Evolutionary conservation across 1,284 basidiomycete genomes (phyloP), one percentile per base, ranked within the genome.

Genomic region (Coniferiporia weirii): DNA sequence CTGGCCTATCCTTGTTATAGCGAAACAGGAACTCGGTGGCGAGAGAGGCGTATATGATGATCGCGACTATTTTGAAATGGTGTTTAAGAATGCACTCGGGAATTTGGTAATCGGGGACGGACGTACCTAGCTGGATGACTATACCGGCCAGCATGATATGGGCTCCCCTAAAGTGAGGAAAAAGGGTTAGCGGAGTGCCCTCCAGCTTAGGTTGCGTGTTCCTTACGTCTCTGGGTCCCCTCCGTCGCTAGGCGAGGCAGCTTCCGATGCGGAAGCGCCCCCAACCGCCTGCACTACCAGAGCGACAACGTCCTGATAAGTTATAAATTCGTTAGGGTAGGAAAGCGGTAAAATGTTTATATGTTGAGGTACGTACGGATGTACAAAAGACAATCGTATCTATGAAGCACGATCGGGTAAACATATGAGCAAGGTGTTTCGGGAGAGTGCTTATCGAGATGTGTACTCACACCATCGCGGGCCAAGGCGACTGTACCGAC

Each of bases 71-170:
- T 27, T 43, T 58, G 50, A 32, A 58, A 45, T 1, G 49, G 54
- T 34, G 59, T 44, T 54, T 15, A 45, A 6, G 12, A 53, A 46
- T 19, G 63, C 59, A 61, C 58, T 64, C 13, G 43, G 12, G 54
- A 36, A 5, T 56, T 57, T 51, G 9, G 3, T 10, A 40, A 15
- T 40, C 3, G 38, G 38, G 8, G 8, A 2, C 2, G 38, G 15
- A 40, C 15, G 38, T 59, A 73, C 74, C 64, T 19, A 77, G 66
- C 54, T 78, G 76, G 51, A 75, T 67, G 35, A 73, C 65, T 57
- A 78, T 80, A 22, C 81, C 81, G 4, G 71, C 78, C 13, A 82
- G 71, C 79, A 82, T 81, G 63, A 81, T 76, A 57, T 77, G 59
- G 1, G 70, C 74, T 9, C 78, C 78, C 64, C 71, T 75, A 48